phyloP scores from a whole-genome alignment of 108 stramenopile genomes.

The Cyclotella sp. region DNA sequence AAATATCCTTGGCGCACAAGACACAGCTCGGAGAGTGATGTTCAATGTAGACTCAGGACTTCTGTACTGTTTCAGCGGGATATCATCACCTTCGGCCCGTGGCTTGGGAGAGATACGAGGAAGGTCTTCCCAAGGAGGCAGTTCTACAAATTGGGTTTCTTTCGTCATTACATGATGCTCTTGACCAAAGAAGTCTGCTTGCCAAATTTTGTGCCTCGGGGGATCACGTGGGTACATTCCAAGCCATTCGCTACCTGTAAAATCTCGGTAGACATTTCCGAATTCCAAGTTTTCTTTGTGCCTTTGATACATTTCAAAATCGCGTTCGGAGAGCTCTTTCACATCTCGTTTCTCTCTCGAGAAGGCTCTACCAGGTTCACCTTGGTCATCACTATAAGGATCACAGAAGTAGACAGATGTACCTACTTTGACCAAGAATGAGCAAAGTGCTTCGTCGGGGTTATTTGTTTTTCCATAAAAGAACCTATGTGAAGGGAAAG shows the following conservation, averaged over 20 bases:
- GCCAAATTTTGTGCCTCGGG: slow-evolving; percentile 74
- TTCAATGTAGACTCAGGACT: slow-evolving; percentile 58
- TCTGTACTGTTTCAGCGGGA: slow-evolving; percentile 64
- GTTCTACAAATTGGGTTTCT: slow-evolving; percentile 74
- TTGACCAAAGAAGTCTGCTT: slow-evolving; percentile 80
- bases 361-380: slow-evolving; percentile 47
- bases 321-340: not conserved
- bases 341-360: slow-evolving; percentile 41
- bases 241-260: slow-evolving; percentile 55
- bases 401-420: slow-evolving; percentile 67
- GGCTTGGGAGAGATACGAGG: slow-evolving; percentile 22
- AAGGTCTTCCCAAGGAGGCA: slow-evolving; percentile 55
- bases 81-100: slow-evolving; percentile 47
- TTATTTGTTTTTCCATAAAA: slow-evolving; percentile 30
- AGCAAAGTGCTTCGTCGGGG: slow-evolving; percentile 27
- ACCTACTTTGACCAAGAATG: slow-evolving; percentile 21
- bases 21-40: slow-evolving; percentile 77
- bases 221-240: slow-evolving; percentile 50
- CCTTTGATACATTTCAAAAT: slow-evolving; percentile 44
- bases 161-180: slow-evolving; percentile 76
- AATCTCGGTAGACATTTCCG: slow-evolving; percentile 59
- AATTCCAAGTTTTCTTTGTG: slow-evolving; percentile 52
- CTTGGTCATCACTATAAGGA: slow-evolving; percentile 59
- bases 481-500: slow-evolving; percentile 67
- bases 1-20: slow-evolving; percentile 80